Evolutionary conservation across 2,329 filamentous ascomycete genomes (phyloP).

Genomic region (Diaporthe vaccinii): DNA sequence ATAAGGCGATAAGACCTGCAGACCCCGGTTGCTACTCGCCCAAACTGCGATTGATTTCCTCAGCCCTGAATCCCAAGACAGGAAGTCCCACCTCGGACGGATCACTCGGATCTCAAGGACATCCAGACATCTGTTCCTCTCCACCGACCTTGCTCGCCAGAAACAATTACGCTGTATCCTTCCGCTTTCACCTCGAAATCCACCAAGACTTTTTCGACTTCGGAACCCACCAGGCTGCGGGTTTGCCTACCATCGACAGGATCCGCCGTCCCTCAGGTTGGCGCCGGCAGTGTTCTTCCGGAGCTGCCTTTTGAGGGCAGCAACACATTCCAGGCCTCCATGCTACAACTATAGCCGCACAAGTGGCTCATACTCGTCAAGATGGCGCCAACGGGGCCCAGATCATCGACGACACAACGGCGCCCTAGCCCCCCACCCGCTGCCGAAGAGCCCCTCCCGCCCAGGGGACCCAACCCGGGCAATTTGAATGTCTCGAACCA

Average conservation of each 20-base stretch:
- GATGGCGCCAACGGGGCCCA: slow-evolving; percentile 40
- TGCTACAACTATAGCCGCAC: not conserved
- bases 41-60: slow-evolving; percentile 19
- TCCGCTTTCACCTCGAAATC: not conserved
- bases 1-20: slow-evolving; percentile 4
- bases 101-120: too few relatives aligned
- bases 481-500: slow-evolving; percentile 68
- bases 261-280: not conserved
- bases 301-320: too few relatives aligned
- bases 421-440: slow-evolving; percentile 33
- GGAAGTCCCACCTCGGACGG: not conserved
- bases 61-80: not conserved
- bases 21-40: not conserved
- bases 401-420: slow-evolving; percentile 33
- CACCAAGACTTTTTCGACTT: not conserved
- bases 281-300: not conserved
- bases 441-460: slow-evolving; percentile 33
- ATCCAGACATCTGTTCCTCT: not conserved
- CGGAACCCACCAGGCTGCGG: not conserved
- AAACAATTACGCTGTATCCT: not conserved
- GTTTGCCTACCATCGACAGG: not conserved
- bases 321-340: not conserved
- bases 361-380: not conserved
- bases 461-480: slow-evolving; percentile 61
- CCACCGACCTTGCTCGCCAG: not conserved